phyloP scores from a whole-genome alignment of 352 stramenopile genomes.

The Paralagenidium karlingii region DNA sequence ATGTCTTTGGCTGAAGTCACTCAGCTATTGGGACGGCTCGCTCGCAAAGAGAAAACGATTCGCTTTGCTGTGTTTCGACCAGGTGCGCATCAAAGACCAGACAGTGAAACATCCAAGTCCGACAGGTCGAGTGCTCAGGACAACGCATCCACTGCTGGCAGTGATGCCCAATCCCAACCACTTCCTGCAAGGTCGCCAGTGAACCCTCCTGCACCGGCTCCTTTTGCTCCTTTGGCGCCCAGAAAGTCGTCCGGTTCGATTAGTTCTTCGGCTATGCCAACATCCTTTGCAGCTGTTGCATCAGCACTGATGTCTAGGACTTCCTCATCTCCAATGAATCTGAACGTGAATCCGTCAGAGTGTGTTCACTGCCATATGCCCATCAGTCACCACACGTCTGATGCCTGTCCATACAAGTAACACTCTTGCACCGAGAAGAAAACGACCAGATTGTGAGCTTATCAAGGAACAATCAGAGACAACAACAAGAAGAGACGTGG shows the following conservation, averaged over 20 bases:
- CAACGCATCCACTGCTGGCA: no score
- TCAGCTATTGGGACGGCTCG: constrained; percentile 54
- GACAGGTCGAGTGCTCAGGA: no score
- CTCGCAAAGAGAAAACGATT: constrained; percentile 68
- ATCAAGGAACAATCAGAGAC: constrained; percentile 1
- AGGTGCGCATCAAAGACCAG: constrained; percentile 25
- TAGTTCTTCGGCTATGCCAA: no score
- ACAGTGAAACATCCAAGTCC: no score
- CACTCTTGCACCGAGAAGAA: background rate
- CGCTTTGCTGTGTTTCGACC: constrained; percentile 64
- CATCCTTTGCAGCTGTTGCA: no score
- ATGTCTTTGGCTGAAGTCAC: constrained; percentile 57
- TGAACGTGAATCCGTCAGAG: constrained; percentile 9
- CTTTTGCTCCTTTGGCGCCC: no score
- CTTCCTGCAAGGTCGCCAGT: no score
- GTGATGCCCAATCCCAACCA: no score
- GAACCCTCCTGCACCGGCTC: no score
- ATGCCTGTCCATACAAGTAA: constrained; percentile 41
- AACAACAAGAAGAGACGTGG: background rate
- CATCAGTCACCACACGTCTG: constrained; percentile 20
- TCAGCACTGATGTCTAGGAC: no score
- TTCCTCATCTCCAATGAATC: background rate
- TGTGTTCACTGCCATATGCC: constrained; percentile 34
- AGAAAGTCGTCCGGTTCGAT: no score
- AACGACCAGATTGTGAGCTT: background rate